phyloP scores from a whole-genome alignment of 2,329 filamentous ascomycete genomes.

The Diplodia corticola region DNA sequence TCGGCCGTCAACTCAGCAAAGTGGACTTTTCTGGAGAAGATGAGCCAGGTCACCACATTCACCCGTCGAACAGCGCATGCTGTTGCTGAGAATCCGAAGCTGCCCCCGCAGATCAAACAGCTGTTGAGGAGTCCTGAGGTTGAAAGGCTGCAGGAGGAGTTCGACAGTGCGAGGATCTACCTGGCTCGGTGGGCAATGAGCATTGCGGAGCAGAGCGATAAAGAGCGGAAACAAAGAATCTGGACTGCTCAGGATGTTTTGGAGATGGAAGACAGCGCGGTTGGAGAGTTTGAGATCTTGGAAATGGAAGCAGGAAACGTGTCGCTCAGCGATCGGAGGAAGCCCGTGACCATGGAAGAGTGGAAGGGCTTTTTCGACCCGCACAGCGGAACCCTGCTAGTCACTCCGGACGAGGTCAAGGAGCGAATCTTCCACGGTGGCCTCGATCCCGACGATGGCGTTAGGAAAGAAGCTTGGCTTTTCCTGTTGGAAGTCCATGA shows the following conservation, averaged over 20 bases:
- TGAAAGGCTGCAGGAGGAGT: conserved; percentile 93
- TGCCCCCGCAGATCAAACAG: conserved; percentile 84
- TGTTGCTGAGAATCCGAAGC: conserved; percentile 82
- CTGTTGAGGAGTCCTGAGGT: conserved; percentile 90
- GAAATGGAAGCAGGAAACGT: conserved; percentile 74
- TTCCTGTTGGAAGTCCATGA: conserved; percentile 89
- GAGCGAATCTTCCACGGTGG: conserved; percentile 97
- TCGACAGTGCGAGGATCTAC: conserved; percentile 93
- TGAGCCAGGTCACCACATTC: conserved; percentile 96
- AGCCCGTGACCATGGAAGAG: conserved; percentile 75
- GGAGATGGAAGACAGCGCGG: conserved; percentile 89
- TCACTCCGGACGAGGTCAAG: conserved; percentile 91
- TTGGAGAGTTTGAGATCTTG: conserved; percentile 93
- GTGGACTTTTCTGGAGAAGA: conserved; percentile 95
- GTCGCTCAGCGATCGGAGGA: conserved; percentile 74
- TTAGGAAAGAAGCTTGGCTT: conserved; percentile 94
- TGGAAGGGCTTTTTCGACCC: conserved; percentile 90
- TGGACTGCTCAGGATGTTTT: conserved; percentile 93
- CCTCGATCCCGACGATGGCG: conserved; percentile 82
- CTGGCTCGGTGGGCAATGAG: conserved; percentile 98
- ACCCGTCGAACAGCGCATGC: conserved; percentile 89
- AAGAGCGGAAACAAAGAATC: conserved; percentile 79
- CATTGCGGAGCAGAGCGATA: conserved; percentile 93
- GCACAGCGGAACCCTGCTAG: conserved; percentile 68
- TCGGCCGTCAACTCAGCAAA: conserved; percentile 93